These are phyloP conservation scores for Tremella mesenterica DNA, from an alignment of 768 basidiomycete species.

Conservation along the genomic window DNA sequence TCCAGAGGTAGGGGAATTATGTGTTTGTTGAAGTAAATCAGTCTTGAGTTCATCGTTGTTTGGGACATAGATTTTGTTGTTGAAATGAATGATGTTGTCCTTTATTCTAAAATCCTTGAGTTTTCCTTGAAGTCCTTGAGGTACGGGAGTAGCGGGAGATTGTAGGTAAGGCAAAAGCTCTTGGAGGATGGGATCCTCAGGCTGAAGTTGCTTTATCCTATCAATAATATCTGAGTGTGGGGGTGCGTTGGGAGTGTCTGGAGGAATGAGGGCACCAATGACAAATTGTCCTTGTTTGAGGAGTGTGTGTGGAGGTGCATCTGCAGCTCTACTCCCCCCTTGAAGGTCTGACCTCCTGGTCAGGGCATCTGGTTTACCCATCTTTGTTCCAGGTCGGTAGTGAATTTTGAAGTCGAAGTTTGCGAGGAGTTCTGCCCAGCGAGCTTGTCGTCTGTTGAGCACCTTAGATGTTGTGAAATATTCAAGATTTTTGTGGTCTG, in stretches of 20 bases:
- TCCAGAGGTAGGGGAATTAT: slow-evolving; percentile 32
- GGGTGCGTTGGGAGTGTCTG: not conserved
- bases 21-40: slow-evolving; percentile 3
- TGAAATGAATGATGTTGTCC: not conserved
- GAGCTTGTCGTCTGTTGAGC: slow-evolving; percentile 48
- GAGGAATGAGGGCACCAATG: not conserved
- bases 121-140: not conserved
- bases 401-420: slow-evolving; percentile 11
- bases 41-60: slow-evolving; percentile 4
- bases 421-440: slow-evolving; percentile 43
- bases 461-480: slow-evolving; percentile 18
- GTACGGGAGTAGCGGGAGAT: not conserved
- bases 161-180: not conserved
- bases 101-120: not conserved
- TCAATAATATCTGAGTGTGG: not conserved
- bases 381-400: slow-evolving; percentile 7
- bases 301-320: not conserved
- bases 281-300: slow-evolving; percentile 1
- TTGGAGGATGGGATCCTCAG: not conserved
- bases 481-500: slow-evolving; percentile 3
- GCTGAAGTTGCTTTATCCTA: slow-evolving; percentile 1
- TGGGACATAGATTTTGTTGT: not conserved
- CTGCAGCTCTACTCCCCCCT: slow-evolving; percentile 5
- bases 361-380: slow-evolving; percentile 9
- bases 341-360: slow-evolving; percentile 8